A percentile compares a stretch with the other conserved stretches of the same genome.
These are phyloP conservation scores for Torulaspora globosa DNA, from an alignment of 1,139 yeast genomes.

Conservation along the genomic window DNA sequence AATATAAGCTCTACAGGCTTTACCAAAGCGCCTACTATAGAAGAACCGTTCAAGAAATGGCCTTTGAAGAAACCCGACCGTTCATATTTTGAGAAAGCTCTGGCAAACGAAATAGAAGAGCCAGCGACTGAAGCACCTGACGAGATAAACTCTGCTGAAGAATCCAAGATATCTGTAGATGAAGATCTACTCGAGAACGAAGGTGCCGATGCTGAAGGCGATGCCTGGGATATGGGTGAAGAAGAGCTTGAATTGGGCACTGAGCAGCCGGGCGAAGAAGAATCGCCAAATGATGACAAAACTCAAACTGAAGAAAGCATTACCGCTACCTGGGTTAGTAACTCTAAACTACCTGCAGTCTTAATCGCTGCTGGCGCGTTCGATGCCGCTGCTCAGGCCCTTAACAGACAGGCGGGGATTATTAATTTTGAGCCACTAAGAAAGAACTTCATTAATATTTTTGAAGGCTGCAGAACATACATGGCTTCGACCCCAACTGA, in stretches of 20 bases:
- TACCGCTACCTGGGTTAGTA: constrained; percentile 76
- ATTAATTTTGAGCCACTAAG: constrained; percentile 84
- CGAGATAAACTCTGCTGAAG: constrained; percentile 23
- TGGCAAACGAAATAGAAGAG: constrained; percentile 72
- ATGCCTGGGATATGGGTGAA: constrained; percentile 55
- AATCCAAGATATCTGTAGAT: constrained; percentile 37
- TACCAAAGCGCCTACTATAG: constrained; percentile 22
- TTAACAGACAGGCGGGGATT: constrained; percentile 85
- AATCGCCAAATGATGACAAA: constrained; percentile 42
- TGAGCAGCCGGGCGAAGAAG: constrained; percentile 52
- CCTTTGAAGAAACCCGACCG: constrained; percentile 70
- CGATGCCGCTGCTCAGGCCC: constrained; percentile 89
- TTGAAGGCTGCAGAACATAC: constrained; percentile 71
- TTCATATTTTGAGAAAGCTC: constrained; percentile 82
- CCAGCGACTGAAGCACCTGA: constrained; percentile 42
- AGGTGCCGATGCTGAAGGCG: constrained; percentile 50
- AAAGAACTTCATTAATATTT: constrained; percentile 74
- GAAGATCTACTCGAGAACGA: constrained; percentile 38
- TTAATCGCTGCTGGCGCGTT: constrained; percentile 95
- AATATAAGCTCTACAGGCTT: constrained; percentile 20
- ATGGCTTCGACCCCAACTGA: constrained; percentile 69
- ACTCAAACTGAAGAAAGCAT: constrained; percentile 49
- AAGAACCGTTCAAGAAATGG: constrained; percentile 55
- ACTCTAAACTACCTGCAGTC: constrained; percentile 86
- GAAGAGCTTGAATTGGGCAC: constrained; percentile 67